Evolutionary conservation across 2,329 filamentous ascomycete species (phyloP).

Genomic region (Dactylella cylindrospora): DNA sequence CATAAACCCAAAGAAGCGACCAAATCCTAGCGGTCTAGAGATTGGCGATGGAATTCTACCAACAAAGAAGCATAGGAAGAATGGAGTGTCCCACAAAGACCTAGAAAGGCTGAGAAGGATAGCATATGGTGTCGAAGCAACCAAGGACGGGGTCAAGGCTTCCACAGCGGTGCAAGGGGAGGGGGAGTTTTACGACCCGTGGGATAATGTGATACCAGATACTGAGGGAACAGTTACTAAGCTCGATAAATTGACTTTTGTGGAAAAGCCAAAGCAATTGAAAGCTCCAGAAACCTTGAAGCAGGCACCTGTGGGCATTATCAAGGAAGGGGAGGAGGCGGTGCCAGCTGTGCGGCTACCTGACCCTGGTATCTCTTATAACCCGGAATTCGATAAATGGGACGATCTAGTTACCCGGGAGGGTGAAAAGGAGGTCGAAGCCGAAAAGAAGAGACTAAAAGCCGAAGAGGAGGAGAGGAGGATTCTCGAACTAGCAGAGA

Average conservation of each 20-base stretch:
- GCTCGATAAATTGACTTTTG: constrained; percentile 62
- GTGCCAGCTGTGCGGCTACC: constrained; percentile 78
- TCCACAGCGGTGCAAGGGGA: constrained; percentile 51
- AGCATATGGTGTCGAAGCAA: constrained; percentile 69
- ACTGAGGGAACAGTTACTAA: constrained; percentile 49
- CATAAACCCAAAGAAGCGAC: constrained; percentile 71
- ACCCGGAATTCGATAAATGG: constrained; percentile 85
- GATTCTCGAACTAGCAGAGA: constrained; percentile 58
- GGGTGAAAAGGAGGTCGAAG: constrained; percentile 56
- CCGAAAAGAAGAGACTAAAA: constrained; percentile 47
- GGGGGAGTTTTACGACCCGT: constrained; percentile 75
- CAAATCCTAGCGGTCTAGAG: constrained; percentile 51
- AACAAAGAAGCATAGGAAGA: constrained; percentile 72
- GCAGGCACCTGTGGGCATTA: constrained; percentile 74
- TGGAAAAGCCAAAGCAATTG: constrained; percentile 66
- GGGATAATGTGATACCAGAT: constrained; percentile 60
- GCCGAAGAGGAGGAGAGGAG: constrained; percentile 49
- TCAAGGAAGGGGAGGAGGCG: constrained; percentile 72
- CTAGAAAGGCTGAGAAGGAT: constrained; percentile 74
- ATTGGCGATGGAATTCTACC: constrained; percentile 66
- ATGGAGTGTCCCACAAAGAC: constrained; percentile 83
- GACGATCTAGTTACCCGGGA: constrained; percentile 72
- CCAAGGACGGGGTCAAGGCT: constrained; percentile 55
- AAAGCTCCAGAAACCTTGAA: constrained; percentile 75
- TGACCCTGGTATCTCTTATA: constrained; percentile 84